These are phyloP conservation scores for Hirsutella rhossiliensis DNA, from an alignment of 2,329 filamentous ascomycete species.

Conservation along the genomic window DNA sequence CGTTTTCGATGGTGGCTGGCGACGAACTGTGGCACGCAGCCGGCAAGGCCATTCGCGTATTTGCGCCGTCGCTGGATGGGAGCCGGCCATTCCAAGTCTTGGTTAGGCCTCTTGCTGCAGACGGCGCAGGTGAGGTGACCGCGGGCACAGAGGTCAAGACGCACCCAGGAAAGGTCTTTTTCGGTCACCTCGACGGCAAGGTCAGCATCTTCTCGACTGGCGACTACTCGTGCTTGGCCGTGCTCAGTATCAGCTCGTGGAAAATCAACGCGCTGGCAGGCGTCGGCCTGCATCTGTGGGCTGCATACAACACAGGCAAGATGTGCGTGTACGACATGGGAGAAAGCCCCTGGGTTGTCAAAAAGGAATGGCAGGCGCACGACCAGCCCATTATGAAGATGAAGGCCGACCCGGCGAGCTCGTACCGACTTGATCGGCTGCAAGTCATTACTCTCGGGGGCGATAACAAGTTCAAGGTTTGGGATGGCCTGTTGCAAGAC, in stretches of 20 bases:
- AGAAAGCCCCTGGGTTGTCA: constrained; percentile 72
- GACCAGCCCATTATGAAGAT: constrained; percentile 71
- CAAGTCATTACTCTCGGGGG: constrained; percentile 81
- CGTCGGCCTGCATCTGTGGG: constrained; percentile 77
- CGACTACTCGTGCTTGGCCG: constrained; percentile 64
- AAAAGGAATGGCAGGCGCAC: constrained; percentile 93
- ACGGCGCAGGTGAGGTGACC: constrained; percentile 74
- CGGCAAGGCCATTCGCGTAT: constrained; percentile 80
- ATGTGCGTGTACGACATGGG: constrained; percentile 84
- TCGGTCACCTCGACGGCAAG: constrained; percentile 89
- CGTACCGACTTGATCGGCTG: constrained; percentile 72
- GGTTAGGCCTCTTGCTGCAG: constrained; percentile 55
- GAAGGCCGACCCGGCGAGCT: constrained; percentile 64
- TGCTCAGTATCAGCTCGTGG: constrained; percentile 82
- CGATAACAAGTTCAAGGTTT: constrained; percentile 72
- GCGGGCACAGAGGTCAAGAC: constrained; percentile 66
- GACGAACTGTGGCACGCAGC: constrained; percentile 78
- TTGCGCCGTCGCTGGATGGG: constrained; percentile 57
- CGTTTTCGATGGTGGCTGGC: constrained; percentile 78
- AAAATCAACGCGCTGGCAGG: constrained; percentile 85
- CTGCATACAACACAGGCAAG: constrained; percentile 87
- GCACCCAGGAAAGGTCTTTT: constrained; percentile 68
- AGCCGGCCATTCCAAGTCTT: constrained; percentile 64
- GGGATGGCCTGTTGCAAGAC: constrained; percentile 88
- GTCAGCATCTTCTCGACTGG: constrained; percentile 80